Evolutionary conservation across 768 basidiomycete species (phyloP).

Genomic region (Rhizopogon sp.): DNA sequence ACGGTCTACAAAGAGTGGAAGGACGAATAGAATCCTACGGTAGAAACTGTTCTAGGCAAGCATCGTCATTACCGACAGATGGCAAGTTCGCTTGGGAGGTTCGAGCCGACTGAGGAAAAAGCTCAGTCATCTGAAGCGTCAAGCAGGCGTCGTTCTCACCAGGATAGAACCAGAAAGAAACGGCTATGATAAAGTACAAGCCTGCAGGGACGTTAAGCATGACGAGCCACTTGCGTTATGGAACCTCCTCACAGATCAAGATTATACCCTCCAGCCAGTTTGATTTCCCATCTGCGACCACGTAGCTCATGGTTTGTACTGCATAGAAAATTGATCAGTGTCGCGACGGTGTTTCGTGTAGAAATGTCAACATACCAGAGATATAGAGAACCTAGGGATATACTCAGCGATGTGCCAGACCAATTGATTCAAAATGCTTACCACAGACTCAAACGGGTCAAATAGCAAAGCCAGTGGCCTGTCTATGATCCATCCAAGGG

Average conservation of each 20-base stretch:
- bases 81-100: slow-evolving; percentile 16
- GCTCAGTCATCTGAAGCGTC: neutral
- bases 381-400: slow-evolving; percentile 29
- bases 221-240: neutral
- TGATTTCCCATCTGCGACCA: slow-evolving; percentile 74
- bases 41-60: neutral
- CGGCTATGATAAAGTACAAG: slow-evolving; percentile 66
- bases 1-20: neutral
- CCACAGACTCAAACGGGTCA: slow-evolving; percentile 84
- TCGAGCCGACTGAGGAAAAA: neutral
- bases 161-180: slow-evolving; percentile 63
- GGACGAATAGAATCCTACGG: neutral
- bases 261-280: slow-evolving; percentile 83
- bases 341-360: slow-evolving; percentile 1
- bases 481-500: slow-evolving; percentile 74
- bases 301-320: slow-evolving; percentile 84
- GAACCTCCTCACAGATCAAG: slow-evolving; percentile 51
- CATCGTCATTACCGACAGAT: slow-evolving; percentile 5
- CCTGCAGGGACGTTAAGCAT: slow-evolving; percentile 30
- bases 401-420: slow-evolving; percentile 6
- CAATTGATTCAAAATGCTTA: slow-evolving; percentile 21
- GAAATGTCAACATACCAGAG: slow-evolving; percentile 31
- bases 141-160: slow-evolving; percentile 12
- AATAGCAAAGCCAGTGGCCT: slow-evolving; percentile 81
- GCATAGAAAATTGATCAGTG: slow-evolving; percentile 6